Evolutionary conservation across 352 stramenopile species (phyloP), one percentile per base, ranked within the genome.

Genomic region (Globisporangium barbulae): DNA sequence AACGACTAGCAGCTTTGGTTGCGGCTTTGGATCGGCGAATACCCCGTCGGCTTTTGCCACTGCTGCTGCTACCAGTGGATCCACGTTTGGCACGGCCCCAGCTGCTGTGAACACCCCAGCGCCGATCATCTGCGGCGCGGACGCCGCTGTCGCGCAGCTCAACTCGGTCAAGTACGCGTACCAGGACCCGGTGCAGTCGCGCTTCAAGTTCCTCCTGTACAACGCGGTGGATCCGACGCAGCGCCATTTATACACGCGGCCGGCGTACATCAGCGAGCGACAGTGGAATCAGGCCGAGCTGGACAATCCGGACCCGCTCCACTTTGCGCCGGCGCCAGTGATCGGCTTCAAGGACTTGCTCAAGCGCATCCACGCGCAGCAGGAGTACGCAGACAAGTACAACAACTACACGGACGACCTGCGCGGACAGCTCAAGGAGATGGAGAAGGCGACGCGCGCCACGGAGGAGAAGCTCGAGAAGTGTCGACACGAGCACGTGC

Each of bases 201-300:
- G 88, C 1, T 96, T 96, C 75, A 96, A 96, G 65, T 93, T 94
- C 57, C 71, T 96, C 35, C 87, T 96, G 75, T 96, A 96, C 76
- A 96, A 96, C 68, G 85, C 83, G 19, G 85, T 96, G 3, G 88
- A 96, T 59, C 85, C 88, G 28, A 88, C 81, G 39, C 84, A 93
- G 62, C 74, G 85, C 4, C 85, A 93, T 47, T 56, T 96, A 62
- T 96, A 96, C 63, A 74, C 74, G 25, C 82, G 85, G 22, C 88
- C 88, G n/a, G 61, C 81, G 31, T 72, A 93, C 67, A 91, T 96
- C 53, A 94, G 88, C 60, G 88, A 96, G 64, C 83, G 84, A 15
- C 65, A 89, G 65, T 96, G 88, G 88, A 90, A 90, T 30, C 88
- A 93, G 48, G 88, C 83, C 1, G 85, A 96, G 63, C 71, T 89